Evolutionary conservation across 2,329 filamentous ascomycete genomes (phyloP), one percentile per base, ranked within the genome.

Genomic region (Exophiala phaeomuriformis): DNA sequence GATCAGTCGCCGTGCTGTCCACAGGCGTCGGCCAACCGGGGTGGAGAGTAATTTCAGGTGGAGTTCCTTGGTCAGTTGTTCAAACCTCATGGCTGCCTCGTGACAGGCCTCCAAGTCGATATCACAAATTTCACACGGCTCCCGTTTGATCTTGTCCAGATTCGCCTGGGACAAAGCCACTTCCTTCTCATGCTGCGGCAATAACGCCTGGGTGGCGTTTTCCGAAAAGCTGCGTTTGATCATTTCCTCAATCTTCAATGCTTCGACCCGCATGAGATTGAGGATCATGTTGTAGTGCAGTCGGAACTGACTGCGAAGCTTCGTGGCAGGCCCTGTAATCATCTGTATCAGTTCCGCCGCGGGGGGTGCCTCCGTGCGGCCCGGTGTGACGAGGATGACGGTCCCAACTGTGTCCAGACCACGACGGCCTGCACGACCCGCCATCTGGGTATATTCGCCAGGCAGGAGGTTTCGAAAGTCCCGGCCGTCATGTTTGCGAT

Each of bases 241-340:
- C 93, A 98, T 98, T 71, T 98, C 93, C 69, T 98, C 93, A 63
- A 98, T 97, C 74, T 96, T 97, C 61, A 98, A 73, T 2, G 93
- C 93, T 69, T 98, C 93, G 1, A 98, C 93, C 35, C 93, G 85
- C 46, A 98, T 77, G 32, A 98, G 76, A 66, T 97, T 98, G 31
- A 98, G 75, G 56, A 98, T 98, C 93, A 98, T 98, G 72, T 97
- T 98, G 76, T 98, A 98, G 0, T 94, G 98, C 45, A 98, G 77
- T 56, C 93, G 83, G 76, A 98, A 98, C 66, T 98, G 93, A 4
- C 91, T 97, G 44, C 90, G 83, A 46, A 98, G 79, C 72, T 97
- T 97, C 29, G 90, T 95, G 32, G 93, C 91, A 64, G 95, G 88
- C 49, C 93, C 93, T 3, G 97, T 78, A 60, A 98, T 96, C 89